These are phyloP conservation scores for Sclerotinia spermophila DNA, from an alignment of 2,329 filamentous ascomycete species.

Conservation along the genomic window DNA sequence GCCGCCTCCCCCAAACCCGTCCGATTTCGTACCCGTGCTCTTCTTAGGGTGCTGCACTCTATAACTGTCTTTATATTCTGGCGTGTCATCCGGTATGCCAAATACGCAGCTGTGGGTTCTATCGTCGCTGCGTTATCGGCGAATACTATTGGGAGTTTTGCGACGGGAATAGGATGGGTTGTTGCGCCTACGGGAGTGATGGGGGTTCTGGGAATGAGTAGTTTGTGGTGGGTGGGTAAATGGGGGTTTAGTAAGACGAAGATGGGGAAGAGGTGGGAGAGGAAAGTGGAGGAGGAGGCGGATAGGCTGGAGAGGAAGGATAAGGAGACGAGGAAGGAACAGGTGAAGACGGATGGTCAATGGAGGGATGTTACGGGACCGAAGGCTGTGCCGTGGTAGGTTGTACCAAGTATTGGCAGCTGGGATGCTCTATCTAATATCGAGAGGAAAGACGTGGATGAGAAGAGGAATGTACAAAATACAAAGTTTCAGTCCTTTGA, in stretches of 20 bases:
- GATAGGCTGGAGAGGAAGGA: slow-evolving; percentile 15
- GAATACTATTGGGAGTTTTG: slow-evolving; percentile 32
- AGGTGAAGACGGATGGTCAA: slow-evolving; percentile 32
- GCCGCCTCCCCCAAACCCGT: slow-evolving; percentile 30
- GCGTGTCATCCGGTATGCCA: slow-evolving; percentile 37
- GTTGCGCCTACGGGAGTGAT: slow-evolving; percentile 34
- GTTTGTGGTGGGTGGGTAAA: slow-evolving; percentile 34
- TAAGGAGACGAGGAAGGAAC: slow-evolving; percentile 24
- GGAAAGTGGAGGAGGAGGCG: slow-evolving; percentile 26
- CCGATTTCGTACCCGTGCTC: slow-evolving; percentile 34
- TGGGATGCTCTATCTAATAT: background rate
- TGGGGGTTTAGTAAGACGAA: slow-evolving; percentile 36
- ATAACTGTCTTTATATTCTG: slow-evolving; percentile 36
- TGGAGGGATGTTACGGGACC: slow-evolving; percentile 36
- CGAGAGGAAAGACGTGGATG: background rate
- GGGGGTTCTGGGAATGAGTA: slow-evolving; percentile 31
- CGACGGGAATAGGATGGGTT: slow-evolving; percentile 33
- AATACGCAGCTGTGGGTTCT: slow-evolving; percentile 34
- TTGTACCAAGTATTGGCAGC: too few species aligned
- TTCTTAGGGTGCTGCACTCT: slow-evolving; percentile 34
- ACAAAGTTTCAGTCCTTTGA: background rate
- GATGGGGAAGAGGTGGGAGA: slow-evolving; percentile 23
- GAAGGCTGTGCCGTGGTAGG: slow-evolving; percentile 34
- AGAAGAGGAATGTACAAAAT: background rate
- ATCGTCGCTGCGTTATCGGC: slow-evolving; percentile 34